phyloP scores from a whole-genome alignment of 2,329 filamentous ascomycete genomes.

The Niveomyces coronatus region DNA sequence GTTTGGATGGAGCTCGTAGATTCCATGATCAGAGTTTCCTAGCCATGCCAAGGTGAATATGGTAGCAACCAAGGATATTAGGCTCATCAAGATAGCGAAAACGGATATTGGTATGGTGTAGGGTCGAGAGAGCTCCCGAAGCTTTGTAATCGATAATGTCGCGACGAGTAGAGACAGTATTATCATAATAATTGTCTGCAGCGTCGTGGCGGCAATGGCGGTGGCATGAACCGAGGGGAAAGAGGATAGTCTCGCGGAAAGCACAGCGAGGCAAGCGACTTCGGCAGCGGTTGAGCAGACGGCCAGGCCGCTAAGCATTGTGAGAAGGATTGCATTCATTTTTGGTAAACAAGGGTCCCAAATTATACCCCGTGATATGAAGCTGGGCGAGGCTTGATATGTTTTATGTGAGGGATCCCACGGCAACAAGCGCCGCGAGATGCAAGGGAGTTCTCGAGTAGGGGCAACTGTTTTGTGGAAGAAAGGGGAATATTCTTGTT shows the following conservation, averaged over 20 bases:
- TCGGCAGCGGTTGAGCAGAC: slow-evolving; percentile 7
- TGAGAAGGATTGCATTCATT: neutral
- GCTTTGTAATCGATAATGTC: slow-evolving; percentile 6
- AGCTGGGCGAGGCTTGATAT: neutral
- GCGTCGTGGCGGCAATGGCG: slow-evolving; percentile 27
- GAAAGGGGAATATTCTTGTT: neutral
- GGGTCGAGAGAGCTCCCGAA: slow-evolving; percentile 16
- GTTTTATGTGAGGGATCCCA: slow-evolving; percentile 1
- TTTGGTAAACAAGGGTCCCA: too few species aligned
- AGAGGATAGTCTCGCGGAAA: neutral
- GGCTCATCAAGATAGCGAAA: slow-evolving; percentile 27
- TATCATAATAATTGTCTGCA: slow-evolving; percentile 23
- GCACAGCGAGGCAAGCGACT: neutral
- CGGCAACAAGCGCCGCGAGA: slow-evolving; percentile 8
- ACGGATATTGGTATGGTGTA: slow-evolving; percentile 18
- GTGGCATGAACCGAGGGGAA: slow-evolving; percentile 12
- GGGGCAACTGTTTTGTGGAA: too few species aligned
- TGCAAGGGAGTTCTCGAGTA: neutral
- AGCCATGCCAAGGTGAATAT: slow-evolving; percentile 33
- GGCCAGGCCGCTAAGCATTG: too few species aligned
- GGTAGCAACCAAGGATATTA: slow-evolving; percentile 35
- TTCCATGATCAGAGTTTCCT: slow-evolving; percentile 21
- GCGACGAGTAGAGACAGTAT: slow-evolving; percentile 6
- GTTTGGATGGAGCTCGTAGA: slow-evolving; percentile 10
- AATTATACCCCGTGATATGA: neutral